Evolutionary conservation across 2,329 filamentous ascomycete genomes (phyloP).

Genomic region (Coleophoma crateriformis): DNA sequence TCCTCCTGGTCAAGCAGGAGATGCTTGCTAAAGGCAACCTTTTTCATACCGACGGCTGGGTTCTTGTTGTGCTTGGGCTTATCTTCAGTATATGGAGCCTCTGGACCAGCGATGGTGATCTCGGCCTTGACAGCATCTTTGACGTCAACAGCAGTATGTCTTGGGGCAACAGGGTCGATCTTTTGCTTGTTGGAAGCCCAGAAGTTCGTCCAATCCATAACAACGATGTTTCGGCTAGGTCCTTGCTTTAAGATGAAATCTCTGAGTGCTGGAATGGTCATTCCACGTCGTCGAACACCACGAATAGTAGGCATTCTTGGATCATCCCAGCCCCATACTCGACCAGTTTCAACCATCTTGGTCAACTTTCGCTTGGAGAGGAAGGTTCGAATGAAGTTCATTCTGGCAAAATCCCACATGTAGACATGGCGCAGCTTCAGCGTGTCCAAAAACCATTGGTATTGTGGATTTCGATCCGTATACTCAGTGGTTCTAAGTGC

Average conservation of each 20-base stretch:
- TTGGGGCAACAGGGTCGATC: constrained; percentile 71
- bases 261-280: constrained; percentile 72
- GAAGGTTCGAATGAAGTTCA: constrained; percentile 81
- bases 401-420: constrained; percentile 80
- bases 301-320: constrained; percentile 82
- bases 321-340: constrained; percentile 82
- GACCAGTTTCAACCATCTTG: constrained; percentile 71
- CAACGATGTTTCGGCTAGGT: constrained; percentile 76
- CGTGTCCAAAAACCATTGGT: constrained; percentile 77
- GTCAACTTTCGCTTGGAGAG: constrained; percentile 83
- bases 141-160: constrained; percentile 67
- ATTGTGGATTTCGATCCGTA: constrained; percentile 80
- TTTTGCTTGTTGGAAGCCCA: constrained; percentile 73
- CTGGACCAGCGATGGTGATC: constrained; percentile 59
- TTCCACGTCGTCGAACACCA: constrained; percentile 70
- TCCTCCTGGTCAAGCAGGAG: constrained; percentile 85
- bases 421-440: constrained; percentile 70
- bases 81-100: constrained; percentile 60
- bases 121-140: constrained; percentile 66
- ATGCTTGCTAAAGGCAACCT: constrained; percentile 70
- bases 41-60: constrained; percentile 75
- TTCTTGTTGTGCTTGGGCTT: constrained; percentile 91
- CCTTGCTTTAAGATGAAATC: constrained; percentile 84
- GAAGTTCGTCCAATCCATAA: constrained; percentile 76
- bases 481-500: constrained; percentile 82